phyloP scores from a whole-genome alignment of 805 yeast genomes.

The Candida krabiensis region DNA sequence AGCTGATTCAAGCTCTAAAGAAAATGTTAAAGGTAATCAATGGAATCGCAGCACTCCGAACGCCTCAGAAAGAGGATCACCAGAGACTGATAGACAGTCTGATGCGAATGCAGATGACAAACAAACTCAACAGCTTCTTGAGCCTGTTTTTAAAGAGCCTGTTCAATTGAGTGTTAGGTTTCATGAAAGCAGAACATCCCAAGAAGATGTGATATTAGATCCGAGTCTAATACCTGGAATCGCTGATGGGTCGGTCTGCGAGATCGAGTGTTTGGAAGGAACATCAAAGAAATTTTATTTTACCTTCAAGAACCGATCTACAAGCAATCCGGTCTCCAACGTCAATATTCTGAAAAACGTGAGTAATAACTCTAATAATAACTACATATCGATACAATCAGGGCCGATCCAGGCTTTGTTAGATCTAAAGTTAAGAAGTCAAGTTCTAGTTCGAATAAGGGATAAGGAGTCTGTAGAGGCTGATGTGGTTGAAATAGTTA shows the following conservation, averaged over 20 bases:
- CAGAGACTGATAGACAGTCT: neutral
- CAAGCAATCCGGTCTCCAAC: conserved; percentile 7
- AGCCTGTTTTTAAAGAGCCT: conserved; percentile 28
- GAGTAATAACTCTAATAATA: conserved; percentile 24
- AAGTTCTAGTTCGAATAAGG: conserved; percentile 55
- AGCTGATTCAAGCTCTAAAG: neutral
- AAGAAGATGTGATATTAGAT: conserved; percentile 65
- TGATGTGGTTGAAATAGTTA: conserved; percentile 78
- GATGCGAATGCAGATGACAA: conserved; percentile 1
- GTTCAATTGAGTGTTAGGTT: conserved; percentile 48
- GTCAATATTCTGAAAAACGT: conserved; percentile 19
- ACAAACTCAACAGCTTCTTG: neutral
- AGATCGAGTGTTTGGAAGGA: conserved; percentile 49
- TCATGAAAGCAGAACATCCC: conserved; percentile 65
- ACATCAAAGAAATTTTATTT: conserved; percentile 42
- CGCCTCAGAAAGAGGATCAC: neutral
- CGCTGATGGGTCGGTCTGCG: conserved; percentile 74
- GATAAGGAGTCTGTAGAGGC: conserved; percentile 56
- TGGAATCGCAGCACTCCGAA: neutral
- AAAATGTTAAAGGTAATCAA: neutral
- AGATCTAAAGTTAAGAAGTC: conserved; percentile 66
- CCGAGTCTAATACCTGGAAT: conserved; percentile 59
- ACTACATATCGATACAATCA: conserved; percentile 55
- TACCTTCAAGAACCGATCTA: conserved; percentile 34
- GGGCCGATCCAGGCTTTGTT: conserved; percentile 60